Evolutionary conservation across 2,329 filamentous ascomycete genomes (phyloP).

Genomic region (Colletotrichum tabaci): DNA sequence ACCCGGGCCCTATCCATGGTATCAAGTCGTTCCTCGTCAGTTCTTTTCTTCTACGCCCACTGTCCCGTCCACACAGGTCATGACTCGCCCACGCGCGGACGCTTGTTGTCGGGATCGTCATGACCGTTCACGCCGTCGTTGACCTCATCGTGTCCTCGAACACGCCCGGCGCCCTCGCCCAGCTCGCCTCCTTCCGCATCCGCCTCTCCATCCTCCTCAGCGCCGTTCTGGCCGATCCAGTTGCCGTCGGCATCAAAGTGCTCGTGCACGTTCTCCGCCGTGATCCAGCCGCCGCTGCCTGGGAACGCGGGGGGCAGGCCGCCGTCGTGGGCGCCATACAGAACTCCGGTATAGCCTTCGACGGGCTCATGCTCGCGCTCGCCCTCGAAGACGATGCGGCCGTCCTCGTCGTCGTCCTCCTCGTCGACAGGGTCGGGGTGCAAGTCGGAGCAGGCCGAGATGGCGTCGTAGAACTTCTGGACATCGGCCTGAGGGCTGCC

Average conservation of each 20-base stretch:
- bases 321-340: conserved; percentile 62
- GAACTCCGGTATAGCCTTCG: conserved; percentile 70
- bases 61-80: background rate
- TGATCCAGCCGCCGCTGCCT: conserved; percentile 87
- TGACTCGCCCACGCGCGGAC: conserved; percentile 58
- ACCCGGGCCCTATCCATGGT: conserved; percentile 24
- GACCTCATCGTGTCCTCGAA: conserved; percentile 67
- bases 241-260: conserved; percentile 88
- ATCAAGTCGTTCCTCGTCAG: conserved; percentile 34
- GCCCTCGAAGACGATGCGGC: conserved; percentile 71
- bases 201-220: conserved; percentile 54
- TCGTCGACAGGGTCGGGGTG: conserved; percentile 78
- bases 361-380: conserved; percentile 68
- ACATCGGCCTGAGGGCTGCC: conserved; percentile 47
- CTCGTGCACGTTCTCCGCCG: conserved; percentile 89
- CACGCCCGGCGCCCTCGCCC: conserved; percentile 76
- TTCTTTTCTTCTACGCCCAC: too few species aligned
- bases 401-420: conserved; percentile 70
- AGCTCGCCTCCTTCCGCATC: conserved; percentile 63
- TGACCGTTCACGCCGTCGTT: conserved; percentile 63
- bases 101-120: conserved; percentile 62
- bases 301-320: conserved; percentile 77
- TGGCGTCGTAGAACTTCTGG: conserved; percentile 75
- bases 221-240: conserved; percentile 70
- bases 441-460: conserved; percentile 82